phyloP scores from a whole-genome alignment of 208 protist genomes.

The Crithidia bombi region DNA sequence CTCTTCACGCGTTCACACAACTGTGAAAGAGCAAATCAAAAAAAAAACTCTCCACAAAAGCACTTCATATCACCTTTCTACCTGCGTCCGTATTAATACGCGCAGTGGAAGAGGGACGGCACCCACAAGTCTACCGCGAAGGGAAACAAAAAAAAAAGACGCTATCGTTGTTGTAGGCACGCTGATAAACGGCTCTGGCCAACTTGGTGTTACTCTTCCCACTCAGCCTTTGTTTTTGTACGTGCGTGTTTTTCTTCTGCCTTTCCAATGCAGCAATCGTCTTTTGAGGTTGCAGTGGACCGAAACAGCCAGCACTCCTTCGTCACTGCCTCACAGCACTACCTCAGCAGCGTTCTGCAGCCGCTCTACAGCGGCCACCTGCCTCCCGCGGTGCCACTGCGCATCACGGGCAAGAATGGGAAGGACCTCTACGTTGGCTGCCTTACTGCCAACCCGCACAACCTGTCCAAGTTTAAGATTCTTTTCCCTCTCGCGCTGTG shows the following conservation, averaged over 20 bases:
- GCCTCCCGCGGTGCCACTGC: constrained; percentile 62
- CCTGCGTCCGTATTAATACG: no score
- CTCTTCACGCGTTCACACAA: no score
- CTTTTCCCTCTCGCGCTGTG: constrained; percentile 60
- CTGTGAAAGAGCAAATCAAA: no score
- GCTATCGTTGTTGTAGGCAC: no score
- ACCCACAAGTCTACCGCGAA: no score
- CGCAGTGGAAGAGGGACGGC: no score
- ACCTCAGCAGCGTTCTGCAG: constrained; percentile 44
- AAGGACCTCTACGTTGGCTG: constrained; percentile 70
- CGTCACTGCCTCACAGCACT: constrained; percentile 61
- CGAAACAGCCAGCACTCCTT: constrained; percentile 66
- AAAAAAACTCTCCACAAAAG: no score
- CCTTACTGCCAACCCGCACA: constrained; percentile 56
- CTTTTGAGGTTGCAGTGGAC: constrained; percentile 69
- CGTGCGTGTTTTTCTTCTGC: neutral
- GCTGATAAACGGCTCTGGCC: no score
- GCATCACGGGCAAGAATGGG: constrained; percentile 50
- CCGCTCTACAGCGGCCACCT: constrained; percentile 54
- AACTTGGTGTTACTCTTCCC: no score
- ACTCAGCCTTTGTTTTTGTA: neutral
- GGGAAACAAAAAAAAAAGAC: no score
- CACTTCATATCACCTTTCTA: no score
- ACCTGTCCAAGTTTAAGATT: constrained; percentile 56
- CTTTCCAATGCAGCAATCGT: constrained; percentile 31